Evolutionary conservation across 2,329 filamentous ascomycete species (phyloP), one percentile per base, ranked within the genome.

Genomic region (Diaporthe humulicola): DNA sequence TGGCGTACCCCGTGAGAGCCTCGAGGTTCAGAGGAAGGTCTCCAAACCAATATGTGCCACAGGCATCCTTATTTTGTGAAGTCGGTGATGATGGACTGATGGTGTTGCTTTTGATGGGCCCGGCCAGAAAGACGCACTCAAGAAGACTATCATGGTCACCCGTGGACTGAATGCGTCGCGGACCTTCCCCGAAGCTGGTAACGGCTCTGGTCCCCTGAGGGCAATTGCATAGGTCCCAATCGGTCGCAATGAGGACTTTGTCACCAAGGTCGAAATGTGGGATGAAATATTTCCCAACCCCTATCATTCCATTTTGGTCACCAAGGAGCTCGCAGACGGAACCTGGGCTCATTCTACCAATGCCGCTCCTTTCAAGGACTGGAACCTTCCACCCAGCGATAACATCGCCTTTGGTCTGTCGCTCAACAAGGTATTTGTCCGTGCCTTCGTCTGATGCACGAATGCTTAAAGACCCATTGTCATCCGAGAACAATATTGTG

Each of bases 21-120:
- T 74, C 73, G 40, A 80, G 58, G 48, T 78, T 80, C 2, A 73
- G 42, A n/a, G 79, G 79, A 3, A 81, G 58, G 5, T 71, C 50
- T 4, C 78, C 79, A 64, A 79, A 80, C 76, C 78, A 81, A 66
- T 80, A 81, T n/a, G 77, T 79, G 48, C 76, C 77, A 70, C 78
- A 79, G 22, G 71, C 71, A 15, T 73, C 76, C 8, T 28, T 8
- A 8, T 33, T 36, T 30, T 22, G 9, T 8, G 50, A 38, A 10
- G 14, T 22, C 2, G 4, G 14, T 69, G n/a, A 4, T 17, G 45
- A 33, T 52, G 71, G 19, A 57, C 67, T 38, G 14, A 73, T 14
- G 33, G 74, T 78, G 25, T 75, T 70, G 70, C 79, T 80, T 14
- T 75, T 57, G 4, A 80, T 71, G 8, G 71, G 73, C 4, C 79